phyloP scores from a whole-genome alignment of 306 rosid species.

The Glycine soja region DNA sequence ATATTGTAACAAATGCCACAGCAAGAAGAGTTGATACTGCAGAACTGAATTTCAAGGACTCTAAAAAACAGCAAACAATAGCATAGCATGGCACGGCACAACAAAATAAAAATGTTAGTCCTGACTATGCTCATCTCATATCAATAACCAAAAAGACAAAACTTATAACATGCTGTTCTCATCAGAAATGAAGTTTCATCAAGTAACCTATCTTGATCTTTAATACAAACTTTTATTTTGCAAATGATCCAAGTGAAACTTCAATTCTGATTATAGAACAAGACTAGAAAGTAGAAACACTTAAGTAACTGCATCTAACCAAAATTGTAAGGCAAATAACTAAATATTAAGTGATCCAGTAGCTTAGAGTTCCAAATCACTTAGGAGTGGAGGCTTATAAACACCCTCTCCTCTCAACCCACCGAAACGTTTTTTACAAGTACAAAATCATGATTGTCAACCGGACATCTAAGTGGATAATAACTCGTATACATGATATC shows the following conservation, averaged over 20 bases:
- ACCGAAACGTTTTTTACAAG: too few species aligned
- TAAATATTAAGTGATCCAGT: background rate
- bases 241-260: background rate
- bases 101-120: background rate
- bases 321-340: background rate
- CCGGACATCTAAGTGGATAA: too few species aligned
- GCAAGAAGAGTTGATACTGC: slow-evolving; percentile 83
- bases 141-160: background rate
- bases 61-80: slow-evolving; percentile 44
- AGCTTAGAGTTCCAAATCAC: too few species aligned
- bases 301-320: too few species aligned
- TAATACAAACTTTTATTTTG: too few species aligned
- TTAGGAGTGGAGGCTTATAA: too few species aligned
- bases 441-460: too few species aligned
- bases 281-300: too few species aligned
- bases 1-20: slow-evolving; percentile 76
- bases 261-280: background rate
- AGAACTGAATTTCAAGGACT: slow-evolving; percentile 82
- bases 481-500: too few species aligned
- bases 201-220: too few species aligned
- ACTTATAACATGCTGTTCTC: background rate
- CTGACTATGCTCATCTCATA: background rate
- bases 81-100: too few species aligned
- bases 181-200: background rate
- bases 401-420: too few species aligned